Conservation (phyloP, 176 grass and related monocot genomes). For the Ampelocalamus luodianensis region DNA sequence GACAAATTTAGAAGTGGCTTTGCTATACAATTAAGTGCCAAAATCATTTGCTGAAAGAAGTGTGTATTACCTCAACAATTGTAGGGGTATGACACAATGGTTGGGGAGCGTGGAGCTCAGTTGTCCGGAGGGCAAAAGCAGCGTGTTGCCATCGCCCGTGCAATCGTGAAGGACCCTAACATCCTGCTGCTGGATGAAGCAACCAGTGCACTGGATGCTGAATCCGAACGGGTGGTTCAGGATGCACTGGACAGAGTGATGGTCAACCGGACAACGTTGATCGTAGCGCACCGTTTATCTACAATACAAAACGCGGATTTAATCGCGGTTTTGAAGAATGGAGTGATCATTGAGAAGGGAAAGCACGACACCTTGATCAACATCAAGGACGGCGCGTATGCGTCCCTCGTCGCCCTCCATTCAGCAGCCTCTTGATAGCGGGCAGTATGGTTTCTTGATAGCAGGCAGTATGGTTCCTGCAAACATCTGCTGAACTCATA, state of each 20-base stretch:
- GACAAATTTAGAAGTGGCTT: slow-evolving; percentile 11
- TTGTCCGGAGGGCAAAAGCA: slow-evolving; percentile 95
- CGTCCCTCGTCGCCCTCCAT: slow-evolving; percentile 93
- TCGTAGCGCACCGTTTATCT: slow-evolving; percentile 83
- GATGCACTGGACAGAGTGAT: slow-evolving; percentile 85
- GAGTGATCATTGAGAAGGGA: slow-evolving; percentile 89
- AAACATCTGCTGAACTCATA: slow-evolving; percentile 24
- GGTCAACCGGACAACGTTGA: slow-evolving; percentile 84
- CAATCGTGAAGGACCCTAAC: slow-evolving; percentile 83
- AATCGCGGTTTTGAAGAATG: slow-evolving; percentile 80
- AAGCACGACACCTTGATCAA: slow-evolving; percentile 84
- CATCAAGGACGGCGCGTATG: slow-evolving; percentile 94
- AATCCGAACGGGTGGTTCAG: slow-evolving; percentile 90
- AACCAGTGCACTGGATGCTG: slow-evolving; percentile 97
- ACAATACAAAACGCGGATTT: slow-evolving; percentile 78
- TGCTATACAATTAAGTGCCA: slow-evolving; percentile 8
- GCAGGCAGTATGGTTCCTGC: slow-evolving; percentile 3
- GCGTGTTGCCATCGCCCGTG: slow-evolving; percentile 82
- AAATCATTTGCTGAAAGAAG: slow-evolving; percentile 26
- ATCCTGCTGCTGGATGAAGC: slow-evolving; percentile 93
- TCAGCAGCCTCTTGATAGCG: slow-evolving; percentile 51
- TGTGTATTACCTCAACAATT: slow-evolving; percentile 38
- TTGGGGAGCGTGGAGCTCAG: slow-evolving; percentile 89
- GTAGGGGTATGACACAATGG: slow-evolving; percentile 89
- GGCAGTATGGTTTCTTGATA: slow-evolving; percentile 29